Percentiles rank a stretch among this genome's conserved stretches.
phyloP scores from a whole-genome alignment of 2,329 filamentous ascomycete species.

The Endothia cerciana region DNA sequence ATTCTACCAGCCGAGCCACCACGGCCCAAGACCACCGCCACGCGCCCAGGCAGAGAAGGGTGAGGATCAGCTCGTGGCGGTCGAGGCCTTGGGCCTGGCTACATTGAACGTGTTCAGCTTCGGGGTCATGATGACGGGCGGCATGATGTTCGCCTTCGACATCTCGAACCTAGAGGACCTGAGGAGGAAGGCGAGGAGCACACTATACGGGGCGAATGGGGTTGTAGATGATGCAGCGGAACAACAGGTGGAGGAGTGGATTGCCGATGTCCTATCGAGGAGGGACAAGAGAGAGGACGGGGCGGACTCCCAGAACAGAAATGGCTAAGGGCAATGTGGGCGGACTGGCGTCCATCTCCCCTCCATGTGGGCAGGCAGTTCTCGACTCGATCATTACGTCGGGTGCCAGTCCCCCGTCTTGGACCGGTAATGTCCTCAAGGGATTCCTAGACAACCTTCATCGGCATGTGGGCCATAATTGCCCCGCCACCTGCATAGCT shows the following conservation, averaged over 20 bases:
- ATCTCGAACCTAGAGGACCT: constrained; percentile 72
- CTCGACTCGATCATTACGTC: background rate
- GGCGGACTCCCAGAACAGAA: constrained; percentile 26
- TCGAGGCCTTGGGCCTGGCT: constrained; percentile 82
- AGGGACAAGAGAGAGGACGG: constrained; percentile 50
- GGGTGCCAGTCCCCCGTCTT: background rate
- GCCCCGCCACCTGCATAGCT: background rate
- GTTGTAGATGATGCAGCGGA: constrained; percentile 56
- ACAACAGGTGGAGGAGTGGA: constrained; percentile 64
- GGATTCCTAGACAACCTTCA: background rate
- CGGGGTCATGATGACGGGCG: constrained; percentile 74
- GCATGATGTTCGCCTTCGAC: constrained; percentile 76
- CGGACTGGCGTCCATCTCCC: background rate
- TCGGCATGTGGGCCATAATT: background rate
- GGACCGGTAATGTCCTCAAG: background rate
- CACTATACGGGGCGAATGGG: constrained; percentile 40
- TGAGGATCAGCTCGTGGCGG: constrained; percentile 72
- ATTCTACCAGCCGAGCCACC: constrained; percentile 71
- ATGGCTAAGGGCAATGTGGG: constrained; percentile 35
- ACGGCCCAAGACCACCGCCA: constrained; percentile 24
- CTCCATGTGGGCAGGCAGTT: background rate
- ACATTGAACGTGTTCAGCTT: constrained; percentile 83
- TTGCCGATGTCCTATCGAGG: constrained; percentile 62
- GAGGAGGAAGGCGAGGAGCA: constrained; percentile 52
- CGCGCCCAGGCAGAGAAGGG: constrained; percentile 45